Evolutionary conservation across 2,329 filamentous ascomycete genomes (phyloP).

Genomic region (Pseudocercospora eumusae): DNA sequence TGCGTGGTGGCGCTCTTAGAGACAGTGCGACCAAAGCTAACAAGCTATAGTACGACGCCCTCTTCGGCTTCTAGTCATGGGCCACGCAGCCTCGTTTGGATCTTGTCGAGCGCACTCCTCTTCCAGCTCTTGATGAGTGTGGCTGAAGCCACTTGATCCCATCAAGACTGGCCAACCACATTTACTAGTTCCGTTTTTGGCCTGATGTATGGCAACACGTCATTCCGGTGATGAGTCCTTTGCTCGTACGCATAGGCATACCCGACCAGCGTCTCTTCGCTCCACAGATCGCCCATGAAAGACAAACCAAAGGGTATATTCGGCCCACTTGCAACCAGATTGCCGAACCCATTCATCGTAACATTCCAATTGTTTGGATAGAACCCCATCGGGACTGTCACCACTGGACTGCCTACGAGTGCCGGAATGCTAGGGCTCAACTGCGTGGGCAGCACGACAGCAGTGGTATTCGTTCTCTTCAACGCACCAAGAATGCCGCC

Average conservation of each 20-base stretch:
- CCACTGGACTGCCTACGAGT: conserved; percentile 60
- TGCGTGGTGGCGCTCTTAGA: neutral
- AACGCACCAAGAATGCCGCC: conserved; percentile 65
- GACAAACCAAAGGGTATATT: conserved; percentile 62
- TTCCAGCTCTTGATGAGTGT: neutral
- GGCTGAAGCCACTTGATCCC: neutral
- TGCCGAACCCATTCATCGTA: conserved; percentile 48
- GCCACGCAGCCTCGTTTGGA: neutral
- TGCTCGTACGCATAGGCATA: conserved; percentile 71
- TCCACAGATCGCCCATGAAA: conserved; percentile 63
- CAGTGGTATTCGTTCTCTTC: conserved; percentile 58
- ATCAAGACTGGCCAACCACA: conserved; percentile 38
- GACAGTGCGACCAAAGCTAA: neutral
- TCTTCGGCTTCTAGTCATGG: neutral
- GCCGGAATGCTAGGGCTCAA: conserved; percentile 54
- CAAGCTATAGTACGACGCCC: neutral
- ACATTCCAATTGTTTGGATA: conserved; percentile 54
- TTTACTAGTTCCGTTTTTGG: conserved; percentile 53
- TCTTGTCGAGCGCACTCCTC: neutral
- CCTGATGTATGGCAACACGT: conserved; percentile 52
- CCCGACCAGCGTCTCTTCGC: conserved; percentile 63
- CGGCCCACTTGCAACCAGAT: conserved; percentile 57
- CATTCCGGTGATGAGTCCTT: conserved; percentile 52
- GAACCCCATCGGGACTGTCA: conserved; percentile 65
- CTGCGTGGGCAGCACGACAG: conserved; percentile 61